Base-by-base conservation (phyloP, 768 basidiomycete species). In the Flagelloscypha sp. region DNA sequence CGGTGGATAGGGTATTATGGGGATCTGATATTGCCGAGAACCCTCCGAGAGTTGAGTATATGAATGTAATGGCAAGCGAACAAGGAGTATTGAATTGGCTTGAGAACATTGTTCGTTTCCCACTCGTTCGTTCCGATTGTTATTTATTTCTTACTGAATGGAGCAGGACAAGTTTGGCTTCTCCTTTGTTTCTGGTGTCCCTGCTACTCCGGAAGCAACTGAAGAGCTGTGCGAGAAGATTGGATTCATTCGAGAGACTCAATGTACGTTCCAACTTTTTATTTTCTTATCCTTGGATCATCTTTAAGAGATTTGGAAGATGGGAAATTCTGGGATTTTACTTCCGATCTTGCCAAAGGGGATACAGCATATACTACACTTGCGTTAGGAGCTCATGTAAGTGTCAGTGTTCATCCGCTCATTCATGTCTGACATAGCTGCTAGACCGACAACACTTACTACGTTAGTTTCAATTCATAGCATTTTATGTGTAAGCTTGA, bases 311-410 rank as follows among this genome's bases (percentile, higher is more conserved):
- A 10, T 43, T 40, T 3, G 23, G 1, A 43, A 92, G 89, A 98
- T 49, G 94, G 93, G 22, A 79, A 77, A 38, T 93, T 97, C 59
- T 99, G 94, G 93, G 89, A 97, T 50, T 94, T 98, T 50, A 95
- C 90, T 1, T 77, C 93, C 1, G 80, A 94, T 51, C 68, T 93
- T 15, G 78, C 81, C 12, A 89, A 83, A 48, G 90, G 90, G 9
- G 94, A 99, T 55, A 84, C 90, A 6, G 92, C 94, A 0, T 99
- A 99, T 61, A 89, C 90, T 4, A 86, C 79, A 5, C 59, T 94
- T 29, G 84, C 82, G 1, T 74, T 99, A 6, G 79, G 74, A 3
- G 90, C 88, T 0, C 94, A 99, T 53, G n/a, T n/a, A n/a, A n/a
- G 83, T n/a, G n/a, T n/a, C n/a, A n/a, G n/a, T n/a, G n/a, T n/a